phyloP scores from a whole-genome alignment of 768 basidiomycete genomes.

The Boletus sp. region DNA sequence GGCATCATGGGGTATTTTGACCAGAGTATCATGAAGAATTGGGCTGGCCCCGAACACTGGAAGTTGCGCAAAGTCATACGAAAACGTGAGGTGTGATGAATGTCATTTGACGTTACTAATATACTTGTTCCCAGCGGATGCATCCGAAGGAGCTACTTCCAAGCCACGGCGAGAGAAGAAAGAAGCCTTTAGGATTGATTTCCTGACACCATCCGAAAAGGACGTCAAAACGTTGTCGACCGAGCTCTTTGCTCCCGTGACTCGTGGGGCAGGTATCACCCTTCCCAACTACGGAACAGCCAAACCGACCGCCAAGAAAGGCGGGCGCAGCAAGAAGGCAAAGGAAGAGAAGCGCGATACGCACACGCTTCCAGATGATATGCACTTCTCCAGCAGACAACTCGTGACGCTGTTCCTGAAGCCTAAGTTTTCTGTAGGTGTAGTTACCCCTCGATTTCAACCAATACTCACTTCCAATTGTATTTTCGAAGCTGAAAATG shows the following conservation, averaged over 20 bases:
- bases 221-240: constrained; percentile 58
- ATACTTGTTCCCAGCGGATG: constrained; percentile 38
- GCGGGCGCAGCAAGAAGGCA: constrained; percentile 45
- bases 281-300: constrained; percentile 50
- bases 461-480: not conserved
- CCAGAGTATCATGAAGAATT: constrained; percentile 81
- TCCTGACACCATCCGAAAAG: constrained; percentile 57
- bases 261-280: constrained; percentile 66
- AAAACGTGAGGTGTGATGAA: constrained; percentile 50
- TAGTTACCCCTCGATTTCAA: not conserved
- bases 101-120: not conserved
- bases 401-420: constrained; percentile 92
- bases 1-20: constrained; percentile 88
- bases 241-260: constrained; percentile 75
- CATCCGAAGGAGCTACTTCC: constrained; percentile 46
- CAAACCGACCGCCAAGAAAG: constrained; percentile 27
- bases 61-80: constrained; percentile 82
- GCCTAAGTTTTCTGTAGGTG: constrained; percentile 85
- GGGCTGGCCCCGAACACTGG: constrained; percentile 99
- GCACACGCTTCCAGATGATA: constrained; percentile 88
- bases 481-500: constrained; percentile 71
- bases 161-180: constrained; percentile 69
- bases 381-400: constrained; percentile 92
- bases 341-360: constrained; percentile 65
- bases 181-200: constrained; percentile 81